Base-by-base conservation (phyloP, 768 basidiomycete species). In the Lanmaoa pseudosensibilis region DNA sequence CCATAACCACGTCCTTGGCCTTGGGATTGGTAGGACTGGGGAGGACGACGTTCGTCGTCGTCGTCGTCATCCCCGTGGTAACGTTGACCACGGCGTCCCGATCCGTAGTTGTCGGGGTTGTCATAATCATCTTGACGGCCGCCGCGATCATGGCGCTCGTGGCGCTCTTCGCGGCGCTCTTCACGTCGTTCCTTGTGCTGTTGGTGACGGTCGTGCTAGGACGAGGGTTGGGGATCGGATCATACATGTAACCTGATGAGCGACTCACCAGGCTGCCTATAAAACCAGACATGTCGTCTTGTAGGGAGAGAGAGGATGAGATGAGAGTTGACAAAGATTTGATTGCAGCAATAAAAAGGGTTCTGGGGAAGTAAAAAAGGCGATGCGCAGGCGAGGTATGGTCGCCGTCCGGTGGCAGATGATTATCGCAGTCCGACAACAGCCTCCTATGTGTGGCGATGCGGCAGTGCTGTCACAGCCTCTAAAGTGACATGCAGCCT, bases 221-320 rank as follows among this genome's bases (percentile, higher is more conserved):
- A 3, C 5, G 5, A 18, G 21, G n/a, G 21, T 13, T 33, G 6
- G 9, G 16, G 18, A 7, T 45, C 7, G 48, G 36, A 30, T 50
- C 25, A 11, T 30, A 30, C 39, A 5, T 2, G 3, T 15, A 3
- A n/a, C 5, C n/a, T 13, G 25, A 34, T 11, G 13, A 33, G 2
- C 36, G 25, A 44, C 59, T 40, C 4, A 55, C 63, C 3, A 37
- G 18, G 4, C 33, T 52, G 36, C 57, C 19, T 1, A 37, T 16
- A 15, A 54, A 55, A n/a, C 30, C 56, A 39, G 64, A 65, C 64
- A 65, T 64, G 51, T 48, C 19, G 23, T 19, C 8, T 34, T n/a
- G 16, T 33, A 23, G 44, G 23, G 33, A 10, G 23, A n/a, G 34
- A 37, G 36, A 12, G 23, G 2, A 30, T 8, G 12, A 11, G 33